Conservation (phyloP, 495 filamentous ascomycete species). For the Penicillium tannophilum region DNA sequence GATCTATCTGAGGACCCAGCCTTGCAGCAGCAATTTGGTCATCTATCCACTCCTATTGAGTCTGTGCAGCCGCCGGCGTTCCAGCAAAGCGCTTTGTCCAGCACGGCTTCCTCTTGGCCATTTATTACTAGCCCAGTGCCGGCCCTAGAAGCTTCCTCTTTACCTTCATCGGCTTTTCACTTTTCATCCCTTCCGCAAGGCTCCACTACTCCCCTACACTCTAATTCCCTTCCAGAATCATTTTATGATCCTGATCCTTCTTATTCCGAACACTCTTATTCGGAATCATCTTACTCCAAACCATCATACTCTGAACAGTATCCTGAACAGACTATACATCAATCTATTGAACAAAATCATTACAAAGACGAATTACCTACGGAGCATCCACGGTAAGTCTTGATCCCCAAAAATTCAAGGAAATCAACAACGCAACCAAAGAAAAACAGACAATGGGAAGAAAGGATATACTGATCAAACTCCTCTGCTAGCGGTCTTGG, state of each 20-base stretch:
- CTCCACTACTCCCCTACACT: conserved; percentile 18
- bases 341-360: conserved; percentile 12
- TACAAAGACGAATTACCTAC: conserved; percentile 11
- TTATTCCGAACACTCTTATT: conserved; percentile 12
- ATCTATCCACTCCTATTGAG: conserved; percentile 18
- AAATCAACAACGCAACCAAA: background rate
- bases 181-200: conserved; percentile 12
- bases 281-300: conserved; percentile 4
- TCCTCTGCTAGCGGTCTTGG: conserved; percentile 20
- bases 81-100: conserved; percentile 15
- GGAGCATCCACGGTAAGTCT: conserved; percentile 18
- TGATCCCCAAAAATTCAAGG: background rate
- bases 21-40: conserved; percentile 11
- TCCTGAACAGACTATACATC: conserved; percentile 9
- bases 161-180: conserved; percentile 12
- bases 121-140: conserved; percentile 13
- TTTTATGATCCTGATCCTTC: conserved; percentile 12
- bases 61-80: conserved; percentile 21
- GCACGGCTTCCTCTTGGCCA: conserved; percentile 16
- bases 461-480: conserved; percentile 4
- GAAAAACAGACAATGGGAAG: background rate
- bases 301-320: background rate
- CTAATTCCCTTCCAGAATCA: conserved; percentile 11
- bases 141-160: conserved; percentile 11
- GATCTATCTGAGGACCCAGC: conserved; percentile 17